Base-by-base conservation (phyloP, 331 rosid species). In the Acacia concinna region DNA sequence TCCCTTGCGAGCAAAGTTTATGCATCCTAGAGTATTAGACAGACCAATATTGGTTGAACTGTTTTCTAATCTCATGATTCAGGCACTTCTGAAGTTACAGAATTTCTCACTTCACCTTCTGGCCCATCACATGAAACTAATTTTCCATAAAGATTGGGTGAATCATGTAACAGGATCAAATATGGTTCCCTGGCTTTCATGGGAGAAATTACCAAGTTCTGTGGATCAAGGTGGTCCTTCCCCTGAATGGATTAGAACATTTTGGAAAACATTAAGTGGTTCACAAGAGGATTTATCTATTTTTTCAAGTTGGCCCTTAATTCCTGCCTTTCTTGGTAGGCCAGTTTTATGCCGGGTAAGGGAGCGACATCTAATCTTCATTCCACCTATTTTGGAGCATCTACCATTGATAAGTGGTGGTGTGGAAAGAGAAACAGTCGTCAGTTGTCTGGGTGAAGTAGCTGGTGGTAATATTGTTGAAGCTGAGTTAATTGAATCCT, bases 301-400 rank as follows among this genome's bases (percentile, higher is more conserved):
- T 66, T 93, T 95, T 88, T 91, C 94, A 41, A 94, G 93, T 68
- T 95, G 99, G 99, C 97, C 99, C 60, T 85, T 95, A 46, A 84
- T 95, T 86, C 99, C 99, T 71, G 96, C 99, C 73, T 92, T 93
- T 85, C 97, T 95, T 75, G 99, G 99, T 74, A 87, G 97, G 81
- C 94, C 99, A 41, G 85, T 95, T 84, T 82, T 95, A 82, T 95
- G 97, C 73, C 97, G 97, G 64, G 90, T 95, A 64, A 90, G 93
- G 86, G 94, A 95, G 83, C 87, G 87, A 32, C 86, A 87, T 81
- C 82, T 92, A 81, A 96, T 95, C 71, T 95, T 95, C 81, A 73
- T 95, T 90, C 97, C 97, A 68, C 97, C 97, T 34, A 85, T 77
- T 75, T 80, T 88, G 75, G 86, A 71, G 71, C 80, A 72, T 63